Evolutionary conservation across 441 rosid species (phyloP).

Genomic region (Syzygium malaccense): DNA sequence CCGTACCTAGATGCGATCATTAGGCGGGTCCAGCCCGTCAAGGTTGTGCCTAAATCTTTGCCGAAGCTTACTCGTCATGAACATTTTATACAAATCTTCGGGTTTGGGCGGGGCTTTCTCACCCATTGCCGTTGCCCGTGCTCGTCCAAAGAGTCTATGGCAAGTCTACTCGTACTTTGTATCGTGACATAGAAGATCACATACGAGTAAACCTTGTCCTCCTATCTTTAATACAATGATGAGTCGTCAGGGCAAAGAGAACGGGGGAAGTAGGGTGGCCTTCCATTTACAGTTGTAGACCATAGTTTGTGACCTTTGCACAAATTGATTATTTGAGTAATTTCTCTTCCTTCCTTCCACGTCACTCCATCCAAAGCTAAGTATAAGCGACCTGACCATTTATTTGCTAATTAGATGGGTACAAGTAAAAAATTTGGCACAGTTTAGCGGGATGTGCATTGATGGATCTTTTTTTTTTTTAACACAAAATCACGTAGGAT

Average conservation of each 20-base stretch:
- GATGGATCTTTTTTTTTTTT: neutral
- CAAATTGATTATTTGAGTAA: neutral
- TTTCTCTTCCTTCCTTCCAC: neutral
- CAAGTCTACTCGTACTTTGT: too few species aligned
- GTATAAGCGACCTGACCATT: neutral
- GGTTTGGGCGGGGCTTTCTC: too few species aligned
- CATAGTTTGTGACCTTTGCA: neutral
- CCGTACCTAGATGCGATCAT: neutral
- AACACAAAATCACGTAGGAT: neutral
- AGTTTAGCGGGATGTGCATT: too few species aligned
- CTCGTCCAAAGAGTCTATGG: too few species aligned
- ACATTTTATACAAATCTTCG: neutral
- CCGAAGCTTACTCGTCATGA: neutral
- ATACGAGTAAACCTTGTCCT: too few species aligned
- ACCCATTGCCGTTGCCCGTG: too few species aligned
- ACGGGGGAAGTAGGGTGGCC: rapidly evolving
- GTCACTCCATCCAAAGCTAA: neutral
- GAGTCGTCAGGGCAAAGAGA: rapidly evolving
- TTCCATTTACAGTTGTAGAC: neutral
- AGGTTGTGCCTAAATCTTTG: neutral
- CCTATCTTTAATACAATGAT: too few species aligned
- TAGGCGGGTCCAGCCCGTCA: neutral
- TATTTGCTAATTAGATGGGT: neutral
- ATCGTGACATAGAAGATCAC: too few species aligned
- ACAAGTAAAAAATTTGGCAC: neutral